phyloP scores from a whole-genome alignment of 768 basidiomycete genomes.

The Kwoniella sp. region DNA sequence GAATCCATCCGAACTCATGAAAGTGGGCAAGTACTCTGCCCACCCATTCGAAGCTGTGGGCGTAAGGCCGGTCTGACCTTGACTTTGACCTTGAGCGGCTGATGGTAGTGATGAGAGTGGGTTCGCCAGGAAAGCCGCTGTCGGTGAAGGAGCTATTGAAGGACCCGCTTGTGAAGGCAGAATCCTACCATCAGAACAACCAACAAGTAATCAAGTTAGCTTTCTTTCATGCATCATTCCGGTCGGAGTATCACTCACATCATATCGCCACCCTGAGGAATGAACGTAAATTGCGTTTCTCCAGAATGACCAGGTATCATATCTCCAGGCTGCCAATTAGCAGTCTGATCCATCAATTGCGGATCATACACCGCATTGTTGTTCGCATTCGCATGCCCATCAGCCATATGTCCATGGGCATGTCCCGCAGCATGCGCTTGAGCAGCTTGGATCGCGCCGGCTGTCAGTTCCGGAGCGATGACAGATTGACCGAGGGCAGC shows the following conservation, averaged over 20 bases:
- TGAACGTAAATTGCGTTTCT: constrained; percentile 42
- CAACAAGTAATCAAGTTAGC: not conserved
- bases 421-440: constrained; percentile 5
- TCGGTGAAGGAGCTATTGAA: constrained; percentile 30
- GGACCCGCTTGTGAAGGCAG: constrained; percentile 48
- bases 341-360: constrained; percentile 33
- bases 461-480: constrained; percentile 9
- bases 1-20: constrained; percentile 47
- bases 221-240: too few relatives aligned
- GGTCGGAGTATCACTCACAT: constrained; percentile 43
- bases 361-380: constrained; percentile 37
- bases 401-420: not conserved
- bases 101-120: constrained; percentile 33
- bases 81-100: not conserved
- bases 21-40: constrained; percentile 49
- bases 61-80: constrained; percentile 1
- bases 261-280: constrained; percentile 53
- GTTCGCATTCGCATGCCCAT: not conserved
- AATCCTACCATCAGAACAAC: constrained; percentile 31
- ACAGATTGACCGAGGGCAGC: constrained; percentile 5
- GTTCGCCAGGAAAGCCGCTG: constrained; percentile 36
- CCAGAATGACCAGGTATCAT: constrained; percentile 25
- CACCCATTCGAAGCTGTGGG: constrained; percentile 33
- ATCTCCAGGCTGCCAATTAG: constrained; percentile 32
- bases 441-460: constrained; percentile 2